Evolutionary conservation across 2,329 filamentous ascomycete species (phyloP).

Genomic region (Sarocladium kiliense): DNA sequence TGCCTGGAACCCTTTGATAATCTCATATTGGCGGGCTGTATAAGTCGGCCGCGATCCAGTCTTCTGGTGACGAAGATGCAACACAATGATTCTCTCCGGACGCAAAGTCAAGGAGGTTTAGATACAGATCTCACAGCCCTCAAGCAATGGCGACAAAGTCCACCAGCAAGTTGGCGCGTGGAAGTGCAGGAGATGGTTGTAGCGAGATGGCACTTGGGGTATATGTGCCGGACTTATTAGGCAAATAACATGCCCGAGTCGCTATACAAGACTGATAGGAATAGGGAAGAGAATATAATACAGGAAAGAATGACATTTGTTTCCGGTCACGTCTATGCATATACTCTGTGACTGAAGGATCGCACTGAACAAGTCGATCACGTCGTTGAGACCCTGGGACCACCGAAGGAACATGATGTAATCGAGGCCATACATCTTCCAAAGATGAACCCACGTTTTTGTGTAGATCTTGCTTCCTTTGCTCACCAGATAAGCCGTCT

Average conservation of each 20-base stretch:
- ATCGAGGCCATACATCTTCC: not conserved
- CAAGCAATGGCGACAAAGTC: too few species aligned
- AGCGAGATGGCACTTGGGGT: too few species aligned
- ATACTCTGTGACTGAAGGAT: not conserved
- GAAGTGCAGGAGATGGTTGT: too few species aligned
- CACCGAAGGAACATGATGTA: not conserved
- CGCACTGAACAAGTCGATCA: too few species aligned
- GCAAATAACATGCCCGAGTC: too few species aligned
- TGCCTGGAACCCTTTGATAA: not conserved
- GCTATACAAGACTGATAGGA: too few species aligned
- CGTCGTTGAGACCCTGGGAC: not conserved
- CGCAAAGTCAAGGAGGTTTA: too few species aligned
- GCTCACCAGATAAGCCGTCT: not conserved
- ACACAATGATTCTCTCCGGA: not conserved
- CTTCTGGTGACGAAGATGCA: not conserved
- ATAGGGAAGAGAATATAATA: too few species aligned
- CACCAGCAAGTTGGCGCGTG: too few species aligned
- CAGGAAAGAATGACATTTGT: not conserved
- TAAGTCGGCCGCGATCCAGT: not conserved
- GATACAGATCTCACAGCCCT: too few species aligned
- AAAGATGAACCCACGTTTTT: not conserved
- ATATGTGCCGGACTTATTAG: too few species aligned
- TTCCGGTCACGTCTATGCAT: not conserved
- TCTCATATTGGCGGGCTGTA: not conserved
- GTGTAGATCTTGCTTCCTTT: not conserved